These are phyloP conservation scores for Trametes polyzona DNA, from an alignment of 1,284 basidiomycete genomes.

Conservation along the genomic window DNA sequence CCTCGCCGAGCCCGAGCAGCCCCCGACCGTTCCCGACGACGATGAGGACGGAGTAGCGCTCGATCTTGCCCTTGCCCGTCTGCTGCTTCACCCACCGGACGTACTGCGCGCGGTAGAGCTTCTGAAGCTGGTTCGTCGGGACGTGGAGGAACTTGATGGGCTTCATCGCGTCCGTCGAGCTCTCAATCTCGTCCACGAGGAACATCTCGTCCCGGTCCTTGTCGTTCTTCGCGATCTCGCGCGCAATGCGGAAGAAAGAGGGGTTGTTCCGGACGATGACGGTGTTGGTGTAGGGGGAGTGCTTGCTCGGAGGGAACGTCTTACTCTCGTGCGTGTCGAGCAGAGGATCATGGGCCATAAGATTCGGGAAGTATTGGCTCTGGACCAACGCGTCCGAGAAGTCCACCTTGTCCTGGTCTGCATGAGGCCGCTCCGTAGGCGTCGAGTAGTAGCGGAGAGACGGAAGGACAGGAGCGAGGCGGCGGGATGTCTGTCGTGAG, in stretches of 20 bases:
- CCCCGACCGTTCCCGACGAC: slow-evolving; percentile 89
- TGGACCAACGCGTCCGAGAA: slow-evolving; percentile 11
- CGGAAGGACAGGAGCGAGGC: slow-evolving; percentile 4
- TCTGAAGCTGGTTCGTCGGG: slow-evolving; percentile 31
- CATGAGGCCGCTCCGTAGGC: slow-evolving; percentile 7
- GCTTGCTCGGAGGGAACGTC: slow-evolving; percentile 54
- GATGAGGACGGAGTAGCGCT: slow-evolving; percentile 67
- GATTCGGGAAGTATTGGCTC: slow-evolving; percentile 49
- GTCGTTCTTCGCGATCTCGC: slow-evolving; percentile 24
- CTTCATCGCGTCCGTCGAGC: slow-evolving; percentile 23
- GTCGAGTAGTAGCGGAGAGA: slow-evolving; percentile 14
- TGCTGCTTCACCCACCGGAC: slow-evolving; percentile 76
- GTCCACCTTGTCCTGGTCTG: slow-evolving; percentile 11
- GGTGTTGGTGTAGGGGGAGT: slow-evolving; percentile 55
- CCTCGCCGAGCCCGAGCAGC: slow-evolving; percentile 89
- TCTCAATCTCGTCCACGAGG: slow-evolving; percentile 23
- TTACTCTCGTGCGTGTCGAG: slow-evolving; percentile 61
- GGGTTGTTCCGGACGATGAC: slow-evolving; percentile 68
- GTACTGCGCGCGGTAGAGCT: slow-evolving; percentile 62
- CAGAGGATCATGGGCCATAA: slow-evolving; percentile 61
- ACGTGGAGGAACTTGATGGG: slow-evolving; percentile 34
- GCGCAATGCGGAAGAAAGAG: slow-evolving; percentile 35
- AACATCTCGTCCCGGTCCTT: slow-evolving; percentile 17
- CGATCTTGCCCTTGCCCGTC: slow-evolving; percentile 86
- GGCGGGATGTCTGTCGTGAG: slow-evolving; percentile 10